Percentiles rank a stretch among this genome's conserved stretches.
Evolutionary conservation across 805 yeast genomes (phyloP).

Genomic region (Scheffersomyces lignosus): DNA sequence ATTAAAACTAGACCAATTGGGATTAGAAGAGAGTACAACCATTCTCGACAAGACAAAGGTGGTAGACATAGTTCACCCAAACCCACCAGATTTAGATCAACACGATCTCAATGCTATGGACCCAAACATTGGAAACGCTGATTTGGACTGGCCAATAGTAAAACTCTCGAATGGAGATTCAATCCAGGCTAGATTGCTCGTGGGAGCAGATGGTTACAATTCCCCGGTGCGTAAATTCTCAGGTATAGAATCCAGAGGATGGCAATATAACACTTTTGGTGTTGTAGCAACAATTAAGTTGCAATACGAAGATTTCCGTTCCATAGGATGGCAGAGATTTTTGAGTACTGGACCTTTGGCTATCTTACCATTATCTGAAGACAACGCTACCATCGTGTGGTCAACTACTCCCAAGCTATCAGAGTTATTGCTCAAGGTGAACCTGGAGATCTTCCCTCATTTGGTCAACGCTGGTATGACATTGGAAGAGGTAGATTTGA

Average conservation of each 20-base stretch:
- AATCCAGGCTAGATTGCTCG: slow-evolving; percentile 68
- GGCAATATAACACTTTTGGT: slow-evolving; percentile 87
- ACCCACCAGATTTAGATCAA: slow-evolving; percentile 4
- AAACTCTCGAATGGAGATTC: slow-evolving; percentile 62
- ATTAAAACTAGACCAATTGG: slow-evolving; percentile 40
- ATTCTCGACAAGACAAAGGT: slow-evolving; percentile 71
- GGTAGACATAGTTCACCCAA: slow-evolving; percentile 41
- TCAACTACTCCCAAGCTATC: slow-evolving; percentile 78
- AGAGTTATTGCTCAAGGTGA: slow-evolving; percentile 54
- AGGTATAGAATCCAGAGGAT: slow-evolving; percentile 82
- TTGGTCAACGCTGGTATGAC: slow-evolving; percentile 85
- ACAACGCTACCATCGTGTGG: slow-evolving; percentile 93
- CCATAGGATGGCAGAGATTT: slow-evolving; percentile 92
- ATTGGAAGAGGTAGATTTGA: slow-evolving; percentile 74
- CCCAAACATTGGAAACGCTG: slow-evolving; percentile 9
- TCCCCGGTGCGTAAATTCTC: slow-evolving; percentile 88
- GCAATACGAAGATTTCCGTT: slow-evolving; percentile 67
- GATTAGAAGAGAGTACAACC: slow-evolving; percentile 26
- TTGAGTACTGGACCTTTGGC: slow-evolving; percentile 92
- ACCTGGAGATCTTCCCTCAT: slow-evolving; percentile 61
- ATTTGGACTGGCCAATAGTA: slow-evolving; percentile 74
- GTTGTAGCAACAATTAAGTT: slow-evolving; percentile 86
- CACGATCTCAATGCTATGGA: slow-evolving; percentile 20
- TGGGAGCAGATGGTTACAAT: slow-evolving; percentile 96
- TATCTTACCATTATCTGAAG: slow-evolving; percentile 81